These are phyloP conservation scores for Styphnolobium japonicum DNA, from an alignment of 306 rosid species.

Conservation along the genomic window DNA sequence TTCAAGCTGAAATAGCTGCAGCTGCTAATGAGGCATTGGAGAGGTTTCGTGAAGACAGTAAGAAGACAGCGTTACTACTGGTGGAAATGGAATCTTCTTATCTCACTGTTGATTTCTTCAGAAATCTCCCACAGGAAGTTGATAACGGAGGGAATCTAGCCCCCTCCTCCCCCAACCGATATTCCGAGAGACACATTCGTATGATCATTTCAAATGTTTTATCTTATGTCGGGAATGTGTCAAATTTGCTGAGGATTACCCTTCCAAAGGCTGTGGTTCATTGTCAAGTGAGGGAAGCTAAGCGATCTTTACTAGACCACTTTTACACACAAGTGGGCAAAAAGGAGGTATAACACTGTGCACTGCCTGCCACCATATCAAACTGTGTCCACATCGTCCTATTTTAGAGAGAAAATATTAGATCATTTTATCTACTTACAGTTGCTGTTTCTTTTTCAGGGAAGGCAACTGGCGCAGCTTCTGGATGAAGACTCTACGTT, in stretches of 20 bases:
- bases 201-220: conserved; percentile 81
- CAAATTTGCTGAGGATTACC: conserved; percentile 73
- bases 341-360: conserved; percentile 63
- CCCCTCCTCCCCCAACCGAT: conserved; percentile 50
- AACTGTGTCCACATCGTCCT: not conserved
- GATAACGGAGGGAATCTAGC: conserved; percentile 61
- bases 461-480: conserved; percentile 62
- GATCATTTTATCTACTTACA: not conserved
- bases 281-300: conserved; percentile 75
- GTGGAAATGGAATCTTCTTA: conserved; percentile 98
- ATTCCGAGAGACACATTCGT: conserved; percentile 65
- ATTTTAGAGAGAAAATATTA: not conserved
- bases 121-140: conserved; percentile 80
- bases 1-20: conserved; percentile 80
- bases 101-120: conserved; percentile 92
- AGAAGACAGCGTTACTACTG: conserved; percentile 70
- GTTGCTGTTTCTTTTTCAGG: conserved; percentile 45
- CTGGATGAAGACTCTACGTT: conserved; percentile 80
- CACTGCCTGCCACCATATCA: not conserved
- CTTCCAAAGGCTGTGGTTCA: conserved; percentile 96
- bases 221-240: conserved; percentile 85
- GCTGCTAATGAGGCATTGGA: conserved; percentile 80
- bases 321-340: conserved; percentile 70
- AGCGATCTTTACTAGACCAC: conserved; percentile 58
- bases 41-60: conserved; percentile 82